Conservation (phyloP, 306 rosid species). For the Prunus campanulata region DNA sequence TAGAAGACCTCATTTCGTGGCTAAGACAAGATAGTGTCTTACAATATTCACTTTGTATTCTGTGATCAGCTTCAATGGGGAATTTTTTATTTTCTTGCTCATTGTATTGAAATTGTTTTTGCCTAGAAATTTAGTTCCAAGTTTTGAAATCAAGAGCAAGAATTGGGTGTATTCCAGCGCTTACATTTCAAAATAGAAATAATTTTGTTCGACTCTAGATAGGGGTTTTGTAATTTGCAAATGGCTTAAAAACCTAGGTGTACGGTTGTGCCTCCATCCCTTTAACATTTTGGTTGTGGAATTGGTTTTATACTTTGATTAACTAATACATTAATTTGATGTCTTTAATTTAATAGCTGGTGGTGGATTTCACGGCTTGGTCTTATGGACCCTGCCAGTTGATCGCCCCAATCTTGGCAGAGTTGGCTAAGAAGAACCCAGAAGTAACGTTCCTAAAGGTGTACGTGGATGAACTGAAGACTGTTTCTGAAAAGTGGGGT, state of each 20-base stretch:
- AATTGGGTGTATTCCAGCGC: background rate
- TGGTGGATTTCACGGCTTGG: slow-evolving; percentile 88
- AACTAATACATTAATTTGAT: background rate
- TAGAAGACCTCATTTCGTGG: no score
- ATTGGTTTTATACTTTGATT: background rate
- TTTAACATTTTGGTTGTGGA: no score
- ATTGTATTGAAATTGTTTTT: background rate
- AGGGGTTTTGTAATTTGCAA: background rate
- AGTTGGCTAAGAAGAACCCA: slow-evolving; percentile 49
- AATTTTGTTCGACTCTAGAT: background rate
- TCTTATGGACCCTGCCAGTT: slow-evolving; percentile 92
- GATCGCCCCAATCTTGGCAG: slow-evolving; percentile 64
- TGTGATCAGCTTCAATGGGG: background rate
- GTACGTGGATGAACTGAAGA: slow-evolving; percentile 73
- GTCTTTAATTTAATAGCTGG: slow-evolving; percentile 40
- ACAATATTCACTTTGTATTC: background rate
- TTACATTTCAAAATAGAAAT: background rate
- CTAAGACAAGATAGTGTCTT: no score
- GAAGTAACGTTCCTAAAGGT: slow-evolving; percentile 65
- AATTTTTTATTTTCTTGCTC: background rate
- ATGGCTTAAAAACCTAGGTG: no score
- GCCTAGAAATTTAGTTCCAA: background rate
- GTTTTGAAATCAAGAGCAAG: background rate
- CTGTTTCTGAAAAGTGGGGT: slow-evolving; percentile 56
- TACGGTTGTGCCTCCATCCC: no score